Evolutionary conservation across 2,329 filamentous ascomycete genomes (phyloP).

Genomic region (Aspergillus calidoustus): DNA sequence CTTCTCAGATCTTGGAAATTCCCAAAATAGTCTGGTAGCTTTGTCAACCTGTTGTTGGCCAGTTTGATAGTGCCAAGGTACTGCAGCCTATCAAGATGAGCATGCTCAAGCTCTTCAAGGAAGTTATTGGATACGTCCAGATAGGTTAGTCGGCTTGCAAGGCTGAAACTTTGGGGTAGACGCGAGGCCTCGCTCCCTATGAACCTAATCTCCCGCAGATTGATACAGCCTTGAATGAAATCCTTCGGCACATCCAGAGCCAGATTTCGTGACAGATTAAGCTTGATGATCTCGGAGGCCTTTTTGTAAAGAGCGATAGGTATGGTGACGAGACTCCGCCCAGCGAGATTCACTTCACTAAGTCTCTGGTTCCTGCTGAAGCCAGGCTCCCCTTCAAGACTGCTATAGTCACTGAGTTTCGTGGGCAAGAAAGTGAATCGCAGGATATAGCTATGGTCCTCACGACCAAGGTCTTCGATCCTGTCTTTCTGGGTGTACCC

Average conservation of each 20-base stretch:
- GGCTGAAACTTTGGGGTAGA: constrained; percentile 79
- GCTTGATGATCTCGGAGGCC: constrained; percentile 87
- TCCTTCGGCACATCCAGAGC: constrained; percentile 92
- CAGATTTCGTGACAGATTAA: constrained; percentile 91
- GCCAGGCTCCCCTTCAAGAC: constrained; percentile 75
- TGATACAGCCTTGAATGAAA: constrained; percentile 91
- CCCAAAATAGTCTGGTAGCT: constrained; percentile 80
- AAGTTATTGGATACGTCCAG: constrained; percentile 95
- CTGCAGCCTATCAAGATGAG: constrained; percentile 74
- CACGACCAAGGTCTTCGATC: constrained; percentile 89
- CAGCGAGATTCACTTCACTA: constrained; percentile 89
- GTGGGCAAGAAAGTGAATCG: constrained; percentile 93
- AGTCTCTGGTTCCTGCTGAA: constrained; percentile 85
- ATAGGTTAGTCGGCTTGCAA: constrained; percentile 80
- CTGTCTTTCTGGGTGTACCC: constrained; percentile 86
- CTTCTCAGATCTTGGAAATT: constrained; percentile 78
- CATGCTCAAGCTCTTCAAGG: constrained; percentile 83
- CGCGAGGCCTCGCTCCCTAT: constrained; percentile 90
- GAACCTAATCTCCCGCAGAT: constrained; percentile 92
- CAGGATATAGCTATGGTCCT: constrained; percentile 96
- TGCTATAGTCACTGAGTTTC: constrained; percentile 78
- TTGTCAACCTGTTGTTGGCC: constrained; percentile 86
- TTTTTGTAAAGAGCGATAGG: constrained; percentile 93
- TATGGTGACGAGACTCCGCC: constrained; percentile 89
- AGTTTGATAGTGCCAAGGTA: constrained; percentile 87